These are phyloP conservation scores for Pyrenophora teres DNA, from an alignment of 2,329 filamentous ascomycete species.

Conservation along the genomic window DNA sequence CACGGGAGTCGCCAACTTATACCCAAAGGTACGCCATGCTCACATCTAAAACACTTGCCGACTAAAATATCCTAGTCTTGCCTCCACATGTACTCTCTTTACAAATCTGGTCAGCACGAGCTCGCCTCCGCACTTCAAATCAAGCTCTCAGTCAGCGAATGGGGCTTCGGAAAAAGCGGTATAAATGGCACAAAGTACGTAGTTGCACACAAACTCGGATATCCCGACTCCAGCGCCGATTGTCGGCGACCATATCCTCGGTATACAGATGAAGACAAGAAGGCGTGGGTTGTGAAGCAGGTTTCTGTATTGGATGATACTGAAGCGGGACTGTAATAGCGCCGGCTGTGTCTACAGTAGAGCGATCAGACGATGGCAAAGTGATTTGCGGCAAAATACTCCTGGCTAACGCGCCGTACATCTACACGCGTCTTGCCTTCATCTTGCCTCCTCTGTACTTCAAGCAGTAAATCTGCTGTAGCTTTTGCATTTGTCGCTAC, in stretches of 20 bases:
- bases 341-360: no score
- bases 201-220: constrained; percentile 60
- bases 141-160: constrained; percentile 59
- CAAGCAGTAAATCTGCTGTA: constrained; percentile 48
- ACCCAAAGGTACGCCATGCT: constrained; percentile 52
- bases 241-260: constrained; percentile 61
- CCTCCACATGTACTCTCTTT: constrained; percentile 55
- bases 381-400: constrained; percentile 55
- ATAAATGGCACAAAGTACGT: constrained; percentile 66
- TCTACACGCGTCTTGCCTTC: constrained; percentile 45
- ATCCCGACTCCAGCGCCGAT: constrained; percentile 56
- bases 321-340: constrained; percentile 29
- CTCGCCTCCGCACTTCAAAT: constrained; percentile 58
- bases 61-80: constrained; percentile 38
- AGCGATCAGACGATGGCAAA: constrained; percentile 58
- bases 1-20: constrained; percentile 67
- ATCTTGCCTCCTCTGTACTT: constrained; percentile 48
- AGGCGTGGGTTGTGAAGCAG: constrained; percentile 51
- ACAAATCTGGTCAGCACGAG: constrained; percentile 52
- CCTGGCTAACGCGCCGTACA: constrained; percentile 47
- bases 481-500: constrained; percentile 49
- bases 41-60: neutral
- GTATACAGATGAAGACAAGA: constrained; percentile 54
- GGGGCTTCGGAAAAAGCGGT: constrained; percentile 62
- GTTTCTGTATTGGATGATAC: constrained; percentile 40